Base-by-base conservation (phyloP, 345 rosid species). In the Eucalyptus lansdowneana region DNA sequence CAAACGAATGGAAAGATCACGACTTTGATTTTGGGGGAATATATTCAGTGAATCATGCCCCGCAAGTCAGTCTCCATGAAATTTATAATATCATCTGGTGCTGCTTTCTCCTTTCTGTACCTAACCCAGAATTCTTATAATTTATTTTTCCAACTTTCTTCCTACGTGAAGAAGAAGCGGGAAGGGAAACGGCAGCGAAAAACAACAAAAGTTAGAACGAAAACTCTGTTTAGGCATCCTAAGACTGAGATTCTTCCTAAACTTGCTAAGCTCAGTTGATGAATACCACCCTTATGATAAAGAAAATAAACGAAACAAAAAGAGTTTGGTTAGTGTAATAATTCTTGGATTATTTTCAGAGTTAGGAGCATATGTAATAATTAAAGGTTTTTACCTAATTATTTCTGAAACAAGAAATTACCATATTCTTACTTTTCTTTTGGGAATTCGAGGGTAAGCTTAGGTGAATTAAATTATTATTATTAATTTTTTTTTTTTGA, bases 401-500 rank as follows among this genome's bases (percentile, higher is more conserved):
- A 53, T 53, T 53, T 53, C 11, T 53, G 11, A 53, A 53, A 19
- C 1, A 3, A 2, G 6, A 69, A 31, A 67, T 31, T 16, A 31
- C 42, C 80, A 31, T 31, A 4, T 67, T 62, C 19, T 31, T 31
- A 67, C 37, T 69, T 17, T 34, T 34, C 42, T 69, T 19, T 72
- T 34, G 44, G 24, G 1, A 72, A 72, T 72, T 72, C 25, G 81
- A 37, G 40, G 25, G 44, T 5, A 3, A 72, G 44, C 14, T 72
- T 62, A 7, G 76, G 47, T 76, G 4, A 21, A 3, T 76, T 76
- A 11, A 17, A 37, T 34, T 53, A 53, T 53, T 17, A 1, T 53
- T 53, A 0, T 15, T 16, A 0, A 34, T 37, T 37, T 37, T 37
- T 1, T 40, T 40, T 4, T 37, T 3, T 3, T 11, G 45, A 37